A percentile compares a stretch with the other conserved stretches of the same genome.
Conservation (phyloP, 805 yeast species). For the Kuraishia ogatae region DNA sequence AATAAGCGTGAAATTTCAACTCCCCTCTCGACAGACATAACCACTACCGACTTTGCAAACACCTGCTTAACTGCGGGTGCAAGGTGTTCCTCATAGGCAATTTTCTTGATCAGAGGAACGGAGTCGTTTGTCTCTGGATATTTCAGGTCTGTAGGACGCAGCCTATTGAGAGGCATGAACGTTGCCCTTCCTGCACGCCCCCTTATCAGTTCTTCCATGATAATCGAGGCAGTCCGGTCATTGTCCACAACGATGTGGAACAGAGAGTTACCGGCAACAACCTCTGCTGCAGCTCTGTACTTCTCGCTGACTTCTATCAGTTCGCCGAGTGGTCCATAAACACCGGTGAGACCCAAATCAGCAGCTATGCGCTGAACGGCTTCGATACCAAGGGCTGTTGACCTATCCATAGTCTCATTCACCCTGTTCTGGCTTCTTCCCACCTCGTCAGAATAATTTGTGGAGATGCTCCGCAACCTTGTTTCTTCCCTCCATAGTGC, state of each 20-base stretch:
- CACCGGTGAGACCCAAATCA: slow-evolving; percentile 50
- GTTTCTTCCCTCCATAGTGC: slow-evolving; percentile 74
- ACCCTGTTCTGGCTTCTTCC: slow-evolving; percentile 50
- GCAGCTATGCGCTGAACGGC: slow-evolving; percentile 58
- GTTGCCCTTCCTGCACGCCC: slow-evolving; percentile 79
- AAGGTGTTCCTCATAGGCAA: slow-evolving; percentile 50
- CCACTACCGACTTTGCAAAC: slow-evolving; percentile 75
- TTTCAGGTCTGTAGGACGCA: slow-evolving; percentile 30
- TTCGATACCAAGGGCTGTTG: slow-evolving; percentile 58
- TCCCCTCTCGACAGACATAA: slow-evolving; percentile 60
- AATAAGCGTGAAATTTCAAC: slow-evolving; percentile 52
- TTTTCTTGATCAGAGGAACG: slow-evolving; percentile 71
- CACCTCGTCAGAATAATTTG: slow-evolving; percentile 46
- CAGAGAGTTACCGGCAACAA: slow-evolving; percentile 77
- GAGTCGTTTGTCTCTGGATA: slow-evolving; percentile 63
- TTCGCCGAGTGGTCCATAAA: slow-evolving; percentile 82
- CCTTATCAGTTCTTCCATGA: slow-evolving; percentile 69
- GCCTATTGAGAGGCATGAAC: slow-evolving; percentile 79
- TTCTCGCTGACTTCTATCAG: slow-evolving; percentile 73
- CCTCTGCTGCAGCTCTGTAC: slow-evolving; percentile 81
- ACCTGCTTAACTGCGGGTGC: slow-evolving; percentile 68
- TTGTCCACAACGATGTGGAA: slow-evolving; percentile 87
- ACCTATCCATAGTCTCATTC: slow-evolving; percentile 67
- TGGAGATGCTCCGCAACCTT: slow-evolving; percentile 45
- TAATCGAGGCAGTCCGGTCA: slow-evolving; percentile 70